These are phyloP conservation scores for Nicotiana rustica DNA, from an alignment of 305 asterid species.

Conservation along the genomic window DNA sequence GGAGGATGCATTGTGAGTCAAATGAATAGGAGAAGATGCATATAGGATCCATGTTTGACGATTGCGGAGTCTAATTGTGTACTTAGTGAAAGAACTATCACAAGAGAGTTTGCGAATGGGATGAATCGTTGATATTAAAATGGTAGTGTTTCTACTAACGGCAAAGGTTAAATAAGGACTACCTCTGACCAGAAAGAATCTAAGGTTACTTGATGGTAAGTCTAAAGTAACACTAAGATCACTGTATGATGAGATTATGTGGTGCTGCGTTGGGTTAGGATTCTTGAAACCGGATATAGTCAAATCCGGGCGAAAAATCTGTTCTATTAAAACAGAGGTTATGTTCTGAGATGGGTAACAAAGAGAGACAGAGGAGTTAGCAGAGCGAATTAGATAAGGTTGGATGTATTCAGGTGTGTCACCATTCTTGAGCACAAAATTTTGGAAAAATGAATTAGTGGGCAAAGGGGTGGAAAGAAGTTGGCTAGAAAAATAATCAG, in stretches of 20 bases:
- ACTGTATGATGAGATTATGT: constrained; percentile 32
- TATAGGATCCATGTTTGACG: constrained; percentile 34
- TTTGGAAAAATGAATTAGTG: constrained; percentile 39
- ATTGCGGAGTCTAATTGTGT: constrained; percentile 31
- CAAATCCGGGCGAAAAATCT: constrained; percentile 30
- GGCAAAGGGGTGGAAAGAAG: constrained; percentile 36
- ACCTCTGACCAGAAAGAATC: constrained; percentile 35
- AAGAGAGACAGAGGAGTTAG: constrained; percentile 32
- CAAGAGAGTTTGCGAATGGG: constrained; percentile 24
- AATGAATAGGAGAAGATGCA: constrained; percentile 29
- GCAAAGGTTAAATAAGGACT: constrained; percentile 36
- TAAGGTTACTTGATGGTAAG: constrained; percentile 34
- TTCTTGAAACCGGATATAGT: constrained; percentile 31
- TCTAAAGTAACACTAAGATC: constrained; percentile 37
- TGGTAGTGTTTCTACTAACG: constrained; percentile 7
- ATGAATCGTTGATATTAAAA: constrained; percentile 15
- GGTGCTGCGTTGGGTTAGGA: constrained; percentile 25
- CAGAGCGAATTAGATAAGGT: constrained; percentile 35
- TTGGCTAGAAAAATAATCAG: constrained; percentile 21
- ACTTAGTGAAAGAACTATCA: constrained; percentile 30
- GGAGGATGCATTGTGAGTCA: neutral
- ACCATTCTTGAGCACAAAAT: constrained; percentile 36
- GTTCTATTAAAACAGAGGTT: constrained; percentile 10
- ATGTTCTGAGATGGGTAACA: constrained; percentile 34
- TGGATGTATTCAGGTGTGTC: constrained; percentile 34